phyloP scores from a whole-genome alignment of 352 stramenopile species.

The Pythium plurisporium region DNA sequence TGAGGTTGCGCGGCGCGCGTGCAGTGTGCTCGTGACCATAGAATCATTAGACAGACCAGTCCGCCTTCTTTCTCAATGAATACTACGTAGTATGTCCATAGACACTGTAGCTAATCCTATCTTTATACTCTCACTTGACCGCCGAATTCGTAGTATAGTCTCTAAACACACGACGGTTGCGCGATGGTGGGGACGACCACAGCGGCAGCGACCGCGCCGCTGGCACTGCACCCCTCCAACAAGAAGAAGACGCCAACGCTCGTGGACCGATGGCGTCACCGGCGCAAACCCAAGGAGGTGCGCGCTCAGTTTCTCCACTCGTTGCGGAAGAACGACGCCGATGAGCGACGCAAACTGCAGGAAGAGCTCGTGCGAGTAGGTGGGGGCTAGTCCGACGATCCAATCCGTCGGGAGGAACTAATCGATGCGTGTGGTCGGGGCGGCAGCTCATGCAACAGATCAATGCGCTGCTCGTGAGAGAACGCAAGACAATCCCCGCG shows the following conservation, averaged over 20 bases:
- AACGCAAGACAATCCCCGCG: slow-evolving; percentile 38
- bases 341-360: slow-evolving; percentile 31
- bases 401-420: too few species aligned
- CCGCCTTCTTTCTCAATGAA: background rate
- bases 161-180: too few species aligned
- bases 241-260: slow-evolving; percentile 14
- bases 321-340: slow-evolving; percentile 31
- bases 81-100: background rate
- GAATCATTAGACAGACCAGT: slow-evolving; percentile 44
- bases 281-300: slow-evolving; percentile 32
- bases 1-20: slow-evolving; percentile 63
- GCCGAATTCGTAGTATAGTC: too few species aligned
- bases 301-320: slow-evolving; percentile 36
- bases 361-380: slow-evolving; percentile 45
- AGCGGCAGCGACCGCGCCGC: background rate
- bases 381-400: too few species aligned
- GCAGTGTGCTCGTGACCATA: slow-evolving; percentile 74
- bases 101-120: too few species aligned
- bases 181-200: background rate
- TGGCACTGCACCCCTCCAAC: background rate
- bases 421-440: too few species aligned
- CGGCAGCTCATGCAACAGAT: slow-evolving; percentile 71
- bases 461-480: slow-evolving; percentile 55
- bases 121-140: too few species aligned
- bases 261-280: slow-evolving; percentile 16